These are phyloP conservation scores for Endothia cerciana DNA, from an alignment of 2,329 filamentous ascomycete species.

Conservation along the genomic window DNA sequence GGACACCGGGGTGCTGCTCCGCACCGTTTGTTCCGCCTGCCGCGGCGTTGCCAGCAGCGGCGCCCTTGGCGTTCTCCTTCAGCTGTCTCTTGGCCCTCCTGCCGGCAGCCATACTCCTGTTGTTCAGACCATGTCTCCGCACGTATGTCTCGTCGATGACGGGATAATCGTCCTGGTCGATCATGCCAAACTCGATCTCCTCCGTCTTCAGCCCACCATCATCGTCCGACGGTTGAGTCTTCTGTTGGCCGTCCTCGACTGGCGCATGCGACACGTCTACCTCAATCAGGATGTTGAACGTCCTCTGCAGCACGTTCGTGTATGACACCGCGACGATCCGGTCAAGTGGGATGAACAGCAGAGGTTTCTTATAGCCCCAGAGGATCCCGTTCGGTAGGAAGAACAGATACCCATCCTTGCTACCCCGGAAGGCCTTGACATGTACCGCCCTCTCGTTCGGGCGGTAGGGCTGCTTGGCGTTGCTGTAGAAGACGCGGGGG, in stretches of 20 bases:
- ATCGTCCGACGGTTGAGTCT: background rate
- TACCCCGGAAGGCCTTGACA: constrained; percentile 68
- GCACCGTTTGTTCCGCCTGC: constrained; percentile 44
- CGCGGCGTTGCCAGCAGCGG: constrained; percentile 33
- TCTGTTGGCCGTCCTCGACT: constrained; percentile 27
- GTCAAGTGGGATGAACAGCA: constrained; percentile 66
- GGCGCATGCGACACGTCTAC: constrained; percentile 46
- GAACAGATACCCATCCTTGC: constrained; percentile 70
- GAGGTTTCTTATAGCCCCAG: constrained; percentile 72
- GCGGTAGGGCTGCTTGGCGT: constrained; percentile 59
- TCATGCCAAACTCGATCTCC: constrained; percentile 70
- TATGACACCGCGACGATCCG: constrained; percentile 67
- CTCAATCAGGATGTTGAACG: constrained; percentile 70
- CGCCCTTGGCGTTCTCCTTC: constrained; percentile 61
- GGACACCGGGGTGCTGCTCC: constrained; percentile 39
- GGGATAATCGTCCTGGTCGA: constrained; percentile 70
- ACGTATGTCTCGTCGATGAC: constrained; percentile 68
- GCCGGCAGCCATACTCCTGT: constrained; percentile 70
- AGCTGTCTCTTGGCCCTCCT: constrained; percentile 66
- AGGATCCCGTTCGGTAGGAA: constrained; percentile 69
- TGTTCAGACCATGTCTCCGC: constrained; percentile 62
- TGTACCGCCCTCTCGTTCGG: constrained; percentile 67
- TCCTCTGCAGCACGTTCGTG: constrained; percentile 68
- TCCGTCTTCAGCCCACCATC: constrained; percentile 48
- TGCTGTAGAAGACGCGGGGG: constrained; percentile 60